Percentiles rank a stretch among this genome's conserved stretches.
Evolutionary conservation across 495 filamentous ascomycete genomes (phyloP).

Genomic region (Aspergillus bridgeri): DNA sequence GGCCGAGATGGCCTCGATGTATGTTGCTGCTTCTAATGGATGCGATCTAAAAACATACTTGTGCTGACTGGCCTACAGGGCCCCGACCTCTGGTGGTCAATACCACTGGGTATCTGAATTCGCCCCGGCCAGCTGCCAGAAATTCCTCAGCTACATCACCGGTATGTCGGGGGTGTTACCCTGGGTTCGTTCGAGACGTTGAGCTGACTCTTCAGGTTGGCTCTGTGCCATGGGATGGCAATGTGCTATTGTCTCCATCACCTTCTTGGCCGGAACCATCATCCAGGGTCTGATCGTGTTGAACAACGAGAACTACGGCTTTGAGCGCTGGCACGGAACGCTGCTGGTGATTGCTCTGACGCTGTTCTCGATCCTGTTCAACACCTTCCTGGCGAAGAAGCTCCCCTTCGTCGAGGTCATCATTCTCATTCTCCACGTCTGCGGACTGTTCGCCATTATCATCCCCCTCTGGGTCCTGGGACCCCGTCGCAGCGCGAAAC

Average conservation of each 20-base stretch:
- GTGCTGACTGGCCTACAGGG: conserved; percentile 21
- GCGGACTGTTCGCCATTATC: conserved; percentile 59
- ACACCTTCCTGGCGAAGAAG: conserved; percentile 49
- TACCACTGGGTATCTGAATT: conserved; percentile 62
- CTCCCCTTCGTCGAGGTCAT: conserved; percentile 58
- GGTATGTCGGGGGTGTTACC: conserved; percentile 39
- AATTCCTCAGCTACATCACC: conserved; percentile 58
- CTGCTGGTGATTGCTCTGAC: conserved; percentile 53
- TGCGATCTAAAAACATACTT: neutral
- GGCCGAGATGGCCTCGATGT: conserved; percentile 58
- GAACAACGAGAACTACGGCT: conserved; percentile 41
- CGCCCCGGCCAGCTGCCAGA: conserved; percentile 49
- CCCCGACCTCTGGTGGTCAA: conserved; percentile 50
- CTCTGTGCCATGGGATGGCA: conserved; percentile 60
- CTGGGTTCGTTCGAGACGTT: neutral
- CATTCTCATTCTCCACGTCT: conserved; percentile 59
- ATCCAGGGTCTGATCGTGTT: conserved; percentile 59
- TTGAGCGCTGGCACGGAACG: conserved; percentile 58
- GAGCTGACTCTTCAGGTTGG: conserved; percentile 44
- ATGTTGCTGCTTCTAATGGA: conserved; percentile 6
- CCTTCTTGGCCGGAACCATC: conserved; percentile 54
- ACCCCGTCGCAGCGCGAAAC: conserved; percentile 39
- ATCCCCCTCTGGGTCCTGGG: conserved; percentile 56
- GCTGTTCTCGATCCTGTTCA: conserved; percentile 50
- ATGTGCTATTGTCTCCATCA: conserved; percentile 48